Base-by-base conservation (phyloP, 768 basidiomycete genomes). In the Tephrocybe sp. region DNA sequence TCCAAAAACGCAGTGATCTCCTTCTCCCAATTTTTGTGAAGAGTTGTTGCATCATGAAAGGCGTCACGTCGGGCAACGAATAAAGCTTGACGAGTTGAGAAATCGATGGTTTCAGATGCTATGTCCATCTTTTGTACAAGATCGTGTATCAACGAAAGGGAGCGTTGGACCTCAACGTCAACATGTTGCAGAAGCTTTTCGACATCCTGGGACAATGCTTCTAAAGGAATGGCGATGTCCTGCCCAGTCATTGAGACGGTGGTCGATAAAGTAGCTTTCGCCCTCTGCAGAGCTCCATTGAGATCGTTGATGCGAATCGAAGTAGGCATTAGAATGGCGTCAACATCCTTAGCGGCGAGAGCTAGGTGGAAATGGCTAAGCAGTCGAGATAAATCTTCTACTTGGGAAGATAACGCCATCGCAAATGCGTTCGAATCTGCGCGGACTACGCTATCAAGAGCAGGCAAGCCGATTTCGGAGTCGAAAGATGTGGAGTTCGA, bases 371-470 rank as follows among this genome's bases (percentile, higher is more conserved):
- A 66, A 54, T 79, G 76, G 26, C 71, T 66, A 12, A 71, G 68
- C 38, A 77, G 73, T 48, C 76, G 73, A 16, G 73, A 64, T 30
- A 91, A 64, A 9, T 61, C 63, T 47, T 83, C 79, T 32, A 83
- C 51, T 23, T 68, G 72, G n/a, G 81, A 82, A 3, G 72, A 72
- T 13, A 91, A 74, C 51, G 78, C 71, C 70, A 91, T 80, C 43
- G 82, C 70, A 58, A 81, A 82, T n/a, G 79, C 67, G 63, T 92
- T 90, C 39, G 78, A 78, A 62, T 89, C 84, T 11, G 77, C 63
- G 26, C 90, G 84, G 51, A 91, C 84, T 48, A 72, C 69, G 36
- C 79, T 77, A 61, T 95, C 86, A 33, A 93, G 69, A 35, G 69
- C 67, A 33, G 73, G 55, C 31, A 83, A 68, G 50, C 87, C 81